Evolutionary conservation across 306 rosid species (phyloP).

Genomic region (Fragaria nilgerrensis): DNA sequence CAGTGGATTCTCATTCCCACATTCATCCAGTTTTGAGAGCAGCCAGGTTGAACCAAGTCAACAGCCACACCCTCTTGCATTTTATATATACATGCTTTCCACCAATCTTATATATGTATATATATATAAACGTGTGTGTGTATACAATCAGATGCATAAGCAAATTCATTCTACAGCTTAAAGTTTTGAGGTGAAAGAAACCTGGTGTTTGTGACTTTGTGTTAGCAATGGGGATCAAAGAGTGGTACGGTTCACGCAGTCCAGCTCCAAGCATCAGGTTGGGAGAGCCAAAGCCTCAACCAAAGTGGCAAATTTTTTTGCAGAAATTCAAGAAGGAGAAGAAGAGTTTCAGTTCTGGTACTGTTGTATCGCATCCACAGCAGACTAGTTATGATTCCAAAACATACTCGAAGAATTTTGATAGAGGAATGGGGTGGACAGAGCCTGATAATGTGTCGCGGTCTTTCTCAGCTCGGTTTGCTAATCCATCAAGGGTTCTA

Average conservation of each 20-base stretch:
- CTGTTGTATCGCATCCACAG: slow-evolving; percentile 9
- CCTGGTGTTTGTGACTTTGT: neutral
- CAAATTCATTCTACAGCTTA: neutral
- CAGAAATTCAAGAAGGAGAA: slow-evolving; percentile 46
- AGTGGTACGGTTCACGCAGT: slow-evolving; percentile 33
- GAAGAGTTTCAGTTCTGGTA: slow-evolving; percentile 30
- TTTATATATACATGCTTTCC: neutral
- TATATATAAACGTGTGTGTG: too few relatives aligned
- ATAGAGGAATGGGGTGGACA: slow-evolving; percentile 52
- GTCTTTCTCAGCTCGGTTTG: slow-evolving; percentile 67
- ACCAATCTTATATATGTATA: too few relatives aligned
- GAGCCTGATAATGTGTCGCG: slow-evolving; percentile 56
- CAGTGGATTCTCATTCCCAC: neutral
- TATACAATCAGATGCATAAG: slow-evolving; percentile 3
- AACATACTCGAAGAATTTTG: slow-evolving; percentile 57
- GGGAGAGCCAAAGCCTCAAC: slow-evolving; percentile 39
- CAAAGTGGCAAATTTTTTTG: slow-evolving; percentile 57
- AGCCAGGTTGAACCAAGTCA: slow-evolving; percentile 24
- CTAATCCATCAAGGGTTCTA: slow-evolving; percentile 55
- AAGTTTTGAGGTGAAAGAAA: neutral
- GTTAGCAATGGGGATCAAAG: slow-evolving; percentile 49
- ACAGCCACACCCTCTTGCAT: neutral
- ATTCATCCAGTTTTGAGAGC: neutral
- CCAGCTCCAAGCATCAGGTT: slow-evolving; percentile 34
- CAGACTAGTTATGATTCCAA: slow-evolving; percentile 39